Evolutionary conservation across 73 alveolate genomes (phyloP), one percentile per base, ranked within the genome.

Genomic region (Symbiodinium natans): DNA sequence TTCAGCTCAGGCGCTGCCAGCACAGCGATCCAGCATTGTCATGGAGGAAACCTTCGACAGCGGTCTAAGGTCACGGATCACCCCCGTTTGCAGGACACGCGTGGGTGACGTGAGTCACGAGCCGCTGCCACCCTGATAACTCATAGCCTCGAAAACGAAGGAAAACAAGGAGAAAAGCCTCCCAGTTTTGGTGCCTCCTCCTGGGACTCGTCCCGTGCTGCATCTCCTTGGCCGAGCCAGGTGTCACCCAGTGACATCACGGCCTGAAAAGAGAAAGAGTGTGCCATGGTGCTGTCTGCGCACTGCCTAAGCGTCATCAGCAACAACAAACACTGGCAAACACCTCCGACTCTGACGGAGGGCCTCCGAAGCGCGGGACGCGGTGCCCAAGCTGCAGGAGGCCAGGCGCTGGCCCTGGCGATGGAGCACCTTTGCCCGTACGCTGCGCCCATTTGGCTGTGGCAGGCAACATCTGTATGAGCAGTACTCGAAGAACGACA

Each of bases 191-290:
- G 19, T 38, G 41, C 97, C 97, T 90, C 97, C 56, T 90, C 97
- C 82, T 90, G 97, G 17, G 97, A 73, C 46, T 90, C 97, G 54
- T 85, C 97, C 7, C 89, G 89, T 43, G 97, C 97, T 41, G 97
- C 97, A 73, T 90, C 97, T n/a, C 97, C 97, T 39, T 90, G 89
- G 17, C 97, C 97, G 48, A 90, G 97, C 97, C 97, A 90, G 48
- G 89, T 85, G n/a, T 90, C 97, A 25, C 97, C 80, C 40, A 90
- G 80, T 25, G 97, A 90, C 97, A 90, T 90, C 73, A 83, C 95
- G n/a, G 83, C 94, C 94, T 86, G 41, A 31, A 63, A 63, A 46
- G 59, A 46, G 59, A 13, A 46, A 13, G 13, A 46, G 59, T n/a
- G n/a, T n/a, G n/a, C n/a, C n/a, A n/a, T n/a, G n/a, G n/a, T n/a